Percentiles rank a stretch among this genome's conserved stretches.
Evolutionary conservation across 805 yeast genomes (phyloP).

Genomic region (Cyberlindnera mrakii): DNA sequence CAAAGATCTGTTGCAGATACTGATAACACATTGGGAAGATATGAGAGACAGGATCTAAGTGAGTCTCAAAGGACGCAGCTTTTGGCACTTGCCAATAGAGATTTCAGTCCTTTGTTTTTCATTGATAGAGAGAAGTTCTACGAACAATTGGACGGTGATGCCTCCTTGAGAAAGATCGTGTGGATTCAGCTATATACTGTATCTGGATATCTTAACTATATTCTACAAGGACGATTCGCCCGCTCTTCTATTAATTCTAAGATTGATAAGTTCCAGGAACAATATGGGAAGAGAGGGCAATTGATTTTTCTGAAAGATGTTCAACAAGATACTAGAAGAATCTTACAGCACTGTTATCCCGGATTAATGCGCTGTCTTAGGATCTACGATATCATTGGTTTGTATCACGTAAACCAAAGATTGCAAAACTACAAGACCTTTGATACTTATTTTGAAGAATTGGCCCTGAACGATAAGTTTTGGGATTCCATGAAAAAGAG

Average conservation of each 20-base stretch:
- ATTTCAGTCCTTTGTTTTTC: slow-evolving; percentile 13
- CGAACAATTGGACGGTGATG: slow-evolving; percentile 14
- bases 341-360: slow-evolving; percentile 1
- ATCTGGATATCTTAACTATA: not conserved
- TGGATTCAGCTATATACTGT: slow-evolving; percentile 8
- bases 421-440: slow-evolving; percentile 6
- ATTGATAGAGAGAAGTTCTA: slow-evolving; percentile 10
- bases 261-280: not conserved
- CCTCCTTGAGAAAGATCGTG: slow-evolving; percentile 11
- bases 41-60: slow-evolving; percentile 4
- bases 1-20: not conserved
- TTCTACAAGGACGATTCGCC: not conserved
- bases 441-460: not conserved
- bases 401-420: slow-evolving; percentile 5
- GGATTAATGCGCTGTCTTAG: not conserved
- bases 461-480: slow-evolving; percentile 5
- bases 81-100: slow-evolving; percentile 10
- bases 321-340: not conserved
- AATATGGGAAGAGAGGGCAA: not conserved
- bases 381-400: slow-evolving; percentile 3
- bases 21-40: not conserved
- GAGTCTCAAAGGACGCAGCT: slow-evolving; percentile 9
- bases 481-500: slow-evolving; percentile 2
- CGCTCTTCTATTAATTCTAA: not conserved
- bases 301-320: not conserved